A percentile compares a stretch with the other conserved stretches of the same genome.
Conservation (phyloP, 192 early-diverging fungal genomes). For the Backusella australiensis region DNA sequence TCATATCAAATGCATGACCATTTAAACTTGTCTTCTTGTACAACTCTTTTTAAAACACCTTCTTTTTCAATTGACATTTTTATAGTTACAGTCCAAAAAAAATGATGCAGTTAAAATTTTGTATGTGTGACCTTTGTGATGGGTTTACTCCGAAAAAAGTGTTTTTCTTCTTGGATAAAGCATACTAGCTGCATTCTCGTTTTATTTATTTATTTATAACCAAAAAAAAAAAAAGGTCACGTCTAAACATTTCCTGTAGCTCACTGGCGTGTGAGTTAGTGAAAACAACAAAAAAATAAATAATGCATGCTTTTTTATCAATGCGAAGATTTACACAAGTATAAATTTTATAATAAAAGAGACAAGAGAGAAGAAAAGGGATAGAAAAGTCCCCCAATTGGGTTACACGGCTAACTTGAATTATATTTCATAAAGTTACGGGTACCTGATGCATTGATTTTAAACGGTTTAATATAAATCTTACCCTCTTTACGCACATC, state of each 20-base stretch:
- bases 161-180: conserved; percentile 4
- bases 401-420: not conserved
- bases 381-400: not conserved
- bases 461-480: not conserved
- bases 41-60: conserved; percentile 6
- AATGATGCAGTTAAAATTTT: not conserved
- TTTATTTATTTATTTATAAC: conserved; percentile 2
- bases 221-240: conserved; percentile 4
- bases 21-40: not conserved
- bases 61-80: conserved; percentile 4
- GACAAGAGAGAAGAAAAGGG: not conserved
- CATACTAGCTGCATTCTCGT: conserved; percentile 2
- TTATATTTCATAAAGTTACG: not conserved
- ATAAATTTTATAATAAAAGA: not conserved
- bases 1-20: not conserved
- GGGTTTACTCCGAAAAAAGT: conserved; percentile 1
- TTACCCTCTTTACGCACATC: not conserved
- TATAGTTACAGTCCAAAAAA: not conserved
- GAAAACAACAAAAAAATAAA: not conserved
- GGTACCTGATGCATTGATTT: not conserved
- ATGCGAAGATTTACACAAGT: not conserved
- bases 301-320: not conserved
- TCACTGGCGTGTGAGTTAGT: conserved; percentile 5
- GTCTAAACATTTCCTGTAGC: conserved; percentile 1
- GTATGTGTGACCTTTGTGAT: conserved; percentile 1